A percentile compares a stretch with the other conserved stretches of the same genome.
Conservation (phyloP, 148 eudicot genomes). For the Gaultheria prostrata region DNA sequence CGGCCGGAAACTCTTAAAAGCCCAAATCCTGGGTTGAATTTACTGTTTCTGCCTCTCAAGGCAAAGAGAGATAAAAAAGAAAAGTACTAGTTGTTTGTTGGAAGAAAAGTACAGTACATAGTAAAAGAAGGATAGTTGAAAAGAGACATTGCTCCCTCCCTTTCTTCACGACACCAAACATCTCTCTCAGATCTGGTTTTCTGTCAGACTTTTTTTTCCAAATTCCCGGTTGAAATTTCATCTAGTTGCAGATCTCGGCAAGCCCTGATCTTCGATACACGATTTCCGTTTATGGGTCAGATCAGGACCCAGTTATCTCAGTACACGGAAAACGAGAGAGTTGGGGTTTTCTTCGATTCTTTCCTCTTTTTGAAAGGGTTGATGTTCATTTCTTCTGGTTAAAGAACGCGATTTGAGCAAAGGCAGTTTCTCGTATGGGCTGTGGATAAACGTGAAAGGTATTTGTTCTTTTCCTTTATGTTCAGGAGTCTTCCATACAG, state of each 20-base stretch:
- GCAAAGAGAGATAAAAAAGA: not conserved
- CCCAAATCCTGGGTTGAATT: slow-evolving; percentile 8
- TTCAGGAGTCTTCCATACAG: not conserved
- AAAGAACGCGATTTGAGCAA: not conserved
- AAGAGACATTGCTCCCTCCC: not conserved
- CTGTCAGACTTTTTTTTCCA: not conserved
- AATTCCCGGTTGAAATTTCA: not conserved
- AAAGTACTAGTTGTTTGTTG: not conserved
- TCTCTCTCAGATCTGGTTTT: slow-evolving; percentile 13
- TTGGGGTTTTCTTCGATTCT: not conserved
- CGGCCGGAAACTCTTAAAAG: not conserved
- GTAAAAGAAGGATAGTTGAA: not conserved
- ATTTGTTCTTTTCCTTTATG: not conserved
- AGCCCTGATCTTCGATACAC: not conserved
- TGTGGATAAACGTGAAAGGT: not conserved
- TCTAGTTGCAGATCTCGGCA: not conserved
- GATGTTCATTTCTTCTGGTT: not conserved
- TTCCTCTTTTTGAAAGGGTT: not conserved
- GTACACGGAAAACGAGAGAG: not conserved
- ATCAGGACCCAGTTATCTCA: not conserved
- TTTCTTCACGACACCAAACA: not conserved
- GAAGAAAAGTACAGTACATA: not conserved
- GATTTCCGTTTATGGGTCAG: not conserved
- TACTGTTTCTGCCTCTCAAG: slow-evolving; percentile 8
- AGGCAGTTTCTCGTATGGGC: not conserved